Evolutionary conservation across 2,329 filamentous ascomycete genomes (phyloP), one percentile per base, ranked within the genome.

Genomic region (Neofusicoccum umdonicola): DNA sequence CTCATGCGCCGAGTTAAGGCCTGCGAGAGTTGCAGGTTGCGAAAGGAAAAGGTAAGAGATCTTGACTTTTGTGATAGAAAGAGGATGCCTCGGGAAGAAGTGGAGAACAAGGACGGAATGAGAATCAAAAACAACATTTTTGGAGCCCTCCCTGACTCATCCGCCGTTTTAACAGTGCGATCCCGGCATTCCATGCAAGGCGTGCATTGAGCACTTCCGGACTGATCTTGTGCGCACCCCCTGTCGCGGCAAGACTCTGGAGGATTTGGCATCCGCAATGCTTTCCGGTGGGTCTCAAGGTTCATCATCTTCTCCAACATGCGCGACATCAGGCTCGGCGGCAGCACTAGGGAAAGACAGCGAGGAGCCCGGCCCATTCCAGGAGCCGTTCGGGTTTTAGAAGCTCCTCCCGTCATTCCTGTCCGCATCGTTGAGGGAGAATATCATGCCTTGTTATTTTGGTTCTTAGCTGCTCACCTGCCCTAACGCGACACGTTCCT

Each of bases 121-220:
- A 44, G n/a, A 39, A 39, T 39, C 13, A 15, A 44, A 17, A 44
- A 5, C 8, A 44, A 5, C 8, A 19, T 17, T 39, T 42, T 19
- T 44, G 15, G 6, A 63, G 19, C 6, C 17, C 35, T 37, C 13
- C 19, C 35, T 42, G 22, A 45, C 63, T n/a, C 47, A 31, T 34
- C 31, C 13, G 11, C 15, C 22, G 11, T 39, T 4, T 8, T 47
- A 11, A 34, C 48, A 70, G 68, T 79, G 77, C 57, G 77, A 79
- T 56, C 70, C 72, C n/a, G 77, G 77, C 0, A 76, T 72, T 41
- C 77, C 77, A 11, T 79, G 77, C 70, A 73, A 71, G 42, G 70
- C 75, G 1, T 79, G 77, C 52, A 67, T 78, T 27, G 72, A 76
- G 22, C 72, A 78, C 62, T 79, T 72, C 69, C 77, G 75, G 63